Base-by-base conservation (phyloP, 2,329 filamentous ascomycete genomes). In the Diaporthe ampelina region DNA sequence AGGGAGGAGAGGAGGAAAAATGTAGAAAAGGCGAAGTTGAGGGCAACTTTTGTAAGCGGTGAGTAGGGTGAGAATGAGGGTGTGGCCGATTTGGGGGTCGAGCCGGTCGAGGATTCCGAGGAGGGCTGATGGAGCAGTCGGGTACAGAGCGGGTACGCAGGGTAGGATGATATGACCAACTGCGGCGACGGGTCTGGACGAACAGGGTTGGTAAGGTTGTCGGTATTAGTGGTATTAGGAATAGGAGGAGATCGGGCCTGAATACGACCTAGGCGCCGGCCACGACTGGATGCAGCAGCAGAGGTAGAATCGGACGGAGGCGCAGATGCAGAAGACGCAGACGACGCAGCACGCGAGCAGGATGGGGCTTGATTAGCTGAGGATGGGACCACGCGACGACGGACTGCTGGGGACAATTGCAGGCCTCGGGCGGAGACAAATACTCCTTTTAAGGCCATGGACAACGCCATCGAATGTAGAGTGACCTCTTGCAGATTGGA, bases 1-100 rank as follows among this genome's bases (percentile, higher is more conserved):
- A 78, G 76, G 71, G 76, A 74, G 70, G 73, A 73, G 74, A 70
- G 72, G 68, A 63, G 65, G 68, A 65, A 61, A 37, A 58, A 65
- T 40, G 57, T 63, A 43, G 70, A 73, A 57, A 59, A 70, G 73
- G 72, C 29, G 70, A 72, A 73, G 57, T 58, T 68, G 40, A 58
- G 43, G 45, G 74, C 56, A 68, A 59, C 58, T 48, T 72, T 61
- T 74, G 72, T 74, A 65, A 68, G 48, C 26, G 73, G 50, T 4
- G 29, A 26, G 45, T 13, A 40, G 37, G 37, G 37, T 40, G 37
- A 40, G 37, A 40, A 40, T 40, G 58, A 58, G 58, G 48, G n/a
- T 59, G 67, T 57, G 58, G 43, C 43, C 45, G 63, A 43, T 7
- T 35, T 45, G 40, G 70, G 52, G 59, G 70, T 67, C 40, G 61